A percentile compares a stretch with the other conserved stretches of the same genome.
Evolutionary conservation across 441 rosid species (phyloP).

Genomic region (Eutrema salsugineum): DNA sequence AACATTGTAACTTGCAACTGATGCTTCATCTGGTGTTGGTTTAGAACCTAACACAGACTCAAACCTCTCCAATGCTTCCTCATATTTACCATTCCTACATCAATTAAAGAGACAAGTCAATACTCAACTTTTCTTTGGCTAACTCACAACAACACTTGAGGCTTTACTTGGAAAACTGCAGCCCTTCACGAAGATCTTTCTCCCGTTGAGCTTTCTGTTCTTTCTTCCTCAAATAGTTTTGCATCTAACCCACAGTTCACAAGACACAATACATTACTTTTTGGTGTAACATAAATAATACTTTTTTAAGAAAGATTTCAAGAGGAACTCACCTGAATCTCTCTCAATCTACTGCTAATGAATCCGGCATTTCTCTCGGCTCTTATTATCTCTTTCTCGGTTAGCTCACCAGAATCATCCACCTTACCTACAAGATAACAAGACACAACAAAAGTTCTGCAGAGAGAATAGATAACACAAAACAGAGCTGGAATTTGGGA

Average conservation of each 20-base stretch:
- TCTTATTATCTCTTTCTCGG: conserved; percentile 90
- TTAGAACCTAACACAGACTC: conserved; percentile 92
- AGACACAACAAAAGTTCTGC: background rate
- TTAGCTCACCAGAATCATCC: conserved; percentile 64
- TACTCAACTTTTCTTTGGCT: background rate
- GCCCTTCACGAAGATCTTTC: conserved; percentile 80
- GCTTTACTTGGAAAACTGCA: conserved; percentile 67
- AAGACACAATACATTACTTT: background rate
- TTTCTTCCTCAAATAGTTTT: conserved; percentile 67
- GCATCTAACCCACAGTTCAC: conserved; percentile 49
- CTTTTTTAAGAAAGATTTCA: background rate
- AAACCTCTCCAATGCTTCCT: conserved; percentile 82
- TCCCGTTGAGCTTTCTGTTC: conserved; percentile 72
- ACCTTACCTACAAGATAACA: conserved; percentile 51
- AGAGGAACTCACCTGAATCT: conserved; percentile 64
- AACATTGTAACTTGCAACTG: conserved; percentile 90
- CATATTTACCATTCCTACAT: conserved; percentile 68
- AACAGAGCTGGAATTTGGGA: background rate
- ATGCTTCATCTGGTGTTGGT: conserved; percentile 73
- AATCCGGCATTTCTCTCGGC: conserved; percentile 93
- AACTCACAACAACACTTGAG: background rate
- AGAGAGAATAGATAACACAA: background rate
- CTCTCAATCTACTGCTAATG: conserved; percentile 76
- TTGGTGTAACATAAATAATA: background rate
- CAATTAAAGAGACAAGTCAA: background rate